Evolutionary conservation across 192 early-diverging fungal genomes (phyloP), one percentile per base, ranked within the genome.

Genomic region (Umbelopsis isabellina): DNA sequence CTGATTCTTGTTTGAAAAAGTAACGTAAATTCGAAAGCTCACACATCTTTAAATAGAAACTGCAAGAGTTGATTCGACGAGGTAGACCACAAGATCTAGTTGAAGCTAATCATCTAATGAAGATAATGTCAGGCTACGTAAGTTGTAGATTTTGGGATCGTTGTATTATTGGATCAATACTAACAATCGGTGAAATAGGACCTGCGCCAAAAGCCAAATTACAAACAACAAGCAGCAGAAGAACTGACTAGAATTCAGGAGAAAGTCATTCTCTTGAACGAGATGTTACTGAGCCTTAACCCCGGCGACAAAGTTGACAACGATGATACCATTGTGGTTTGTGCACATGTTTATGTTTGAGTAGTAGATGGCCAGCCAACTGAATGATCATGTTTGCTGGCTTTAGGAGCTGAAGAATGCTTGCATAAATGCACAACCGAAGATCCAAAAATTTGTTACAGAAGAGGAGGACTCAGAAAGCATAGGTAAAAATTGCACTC

Each of bases 91-190:
- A 91, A 49, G 97, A 97, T 73, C 79, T 99, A 30, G 93, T 90
- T 27, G 94, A 97, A 73, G 98, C 98, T 16, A 99, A 99, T 53
- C 91, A 94, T 68, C 80, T 99, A 53, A 98, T 99, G 91, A 98
- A 99, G 79, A 83, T 95, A 46, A 95, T 99, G 86, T 89, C 97
- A 18, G 98, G 98, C 51, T 99, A 97, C 76, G 93, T 93, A 86
- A 69, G 81, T 74, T 41, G 4, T 11, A 11, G 22, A 27, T 47
- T 10, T 22, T 20, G 44, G 6, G 46, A 41, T 1, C 10, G 6
- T 6, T 41, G 27, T 30, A 41, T 2, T 41, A 41, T 6, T 41
- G 37, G 10, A 41, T 41, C 7, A 41, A 41, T 41, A 1, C 10
- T 41, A 41, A 41, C 6, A 6, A 46, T 23, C 18, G 22, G 22